These are phyloP conservation scores for Aphanocladium album DNA, from an alignment of 2,329 filamentous ascomycete species.

Conservation along the genomic window DNA sequence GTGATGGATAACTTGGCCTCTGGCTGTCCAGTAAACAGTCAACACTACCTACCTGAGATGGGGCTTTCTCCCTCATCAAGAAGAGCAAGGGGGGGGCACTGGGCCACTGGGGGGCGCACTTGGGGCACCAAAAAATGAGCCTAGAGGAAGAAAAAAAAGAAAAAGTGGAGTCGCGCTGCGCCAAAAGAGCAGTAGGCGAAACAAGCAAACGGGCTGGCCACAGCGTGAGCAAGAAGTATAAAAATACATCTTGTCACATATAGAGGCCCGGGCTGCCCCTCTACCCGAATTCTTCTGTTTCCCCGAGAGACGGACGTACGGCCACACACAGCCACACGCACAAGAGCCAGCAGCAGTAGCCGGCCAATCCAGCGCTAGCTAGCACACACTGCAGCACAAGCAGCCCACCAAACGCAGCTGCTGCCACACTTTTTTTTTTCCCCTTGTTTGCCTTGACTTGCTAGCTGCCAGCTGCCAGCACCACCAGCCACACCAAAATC, in stretches of 20 bases:
- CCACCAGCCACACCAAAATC: background rate
- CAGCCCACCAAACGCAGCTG: background rate
- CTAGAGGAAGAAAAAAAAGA: slow-evolving; percentile 1
- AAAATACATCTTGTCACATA: slow-evolving; percentile 17
- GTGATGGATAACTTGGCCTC: background rate
- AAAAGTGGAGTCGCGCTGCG: slow-evolving; percentile 3
- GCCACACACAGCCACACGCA: background rate
- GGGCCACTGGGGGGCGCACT: background rate
- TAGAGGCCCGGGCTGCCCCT: slow-evolving; percentile 15
- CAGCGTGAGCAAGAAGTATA: slow-evolving; percentile 15
- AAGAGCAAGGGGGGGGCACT: background rate
- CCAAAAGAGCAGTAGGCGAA: slow-evolving; percentile 8
- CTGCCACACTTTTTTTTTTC: background rate
- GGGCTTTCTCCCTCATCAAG: background rate
- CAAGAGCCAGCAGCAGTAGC: no score
- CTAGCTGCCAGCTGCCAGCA: background rate
- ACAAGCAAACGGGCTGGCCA: slow-evolving; percentile 14
- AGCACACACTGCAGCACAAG: background rate
- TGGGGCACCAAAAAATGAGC: background rate
- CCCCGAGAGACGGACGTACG: background rate
- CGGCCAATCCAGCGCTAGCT: slow-evolving; percentile 3
- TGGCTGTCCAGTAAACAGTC: background rate
- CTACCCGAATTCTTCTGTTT: slow-evolving; percentile 11
- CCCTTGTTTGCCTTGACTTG: background rate
- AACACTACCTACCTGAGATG: background rate